phyloP scores from a whole-genome alignment of 2,329 filamentous ascomycete species.

The Xylaria sp. region DNA sequence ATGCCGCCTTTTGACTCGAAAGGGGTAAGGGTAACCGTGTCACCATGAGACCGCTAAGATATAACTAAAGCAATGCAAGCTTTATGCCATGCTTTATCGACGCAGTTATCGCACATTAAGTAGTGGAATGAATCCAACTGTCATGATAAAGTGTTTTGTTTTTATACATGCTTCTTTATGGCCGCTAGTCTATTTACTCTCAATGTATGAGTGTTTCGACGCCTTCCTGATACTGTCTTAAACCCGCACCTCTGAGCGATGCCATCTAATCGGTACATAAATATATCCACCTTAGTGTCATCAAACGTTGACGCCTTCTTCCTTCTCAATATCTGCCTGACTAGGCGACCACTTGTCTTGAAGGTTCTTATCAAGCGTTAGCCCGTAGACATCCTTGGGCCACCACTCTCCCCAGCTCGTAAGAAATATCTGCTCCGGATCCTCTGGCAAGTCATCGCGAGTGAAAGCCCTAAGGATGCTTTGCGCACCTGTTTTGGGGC shows the following conservation, averaged over 20 bases:
- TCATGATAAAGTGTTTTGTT: neutral
- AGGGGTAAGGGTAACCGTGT: slow-evolving; percentile 22
- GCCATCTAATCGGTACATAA: too few relatives aligned
- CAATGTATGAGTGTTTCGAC: too few relatives aligned
- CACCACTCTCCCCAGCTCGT: slow-evolving; percentile 70
- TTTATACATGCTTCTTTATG: neutral
- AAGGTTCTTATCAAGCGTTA: slow-evolving; percentile 57
- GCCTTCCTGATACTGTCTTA: neutral
- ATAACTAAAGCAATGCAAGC: neutral
- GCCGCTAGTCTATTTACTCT: neutral
- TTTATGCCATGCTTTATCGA: neutral
- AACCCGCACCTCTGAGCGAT: neutral
- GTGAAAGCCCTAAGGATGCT: slow-evolving; percentile 60
- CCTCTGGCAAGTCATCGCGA: slow-evolving; percentile 60
- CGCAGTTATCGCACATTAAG: too few relatives aligned
- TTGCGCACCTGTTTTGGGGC: slow-evolving; percentile 54
- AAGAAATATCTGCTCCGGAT: slow-evolving; percentile 64
- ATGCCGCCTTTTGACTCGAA: slow-evolving; percentile 27
- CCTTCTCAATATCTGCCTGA: slow-evolving; percentile 61
- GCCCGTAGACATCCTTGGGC: slow-evolving; percentile 56
- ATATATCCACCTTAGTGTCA: neutral
- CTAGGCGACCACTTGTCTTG: slow-evolving; percentile 64
- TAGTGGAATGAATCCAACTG: neutral
- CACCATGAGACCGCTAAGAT: neutral
- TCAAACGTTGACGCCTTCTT: slow-evolving; percentile 49